Evolutionary conservation across 2,329 filamentous ascomycete genomes (phyloP), one percentile per base, ranked within the genome.

Genomic region (Aspergillus sojae): DNA sequence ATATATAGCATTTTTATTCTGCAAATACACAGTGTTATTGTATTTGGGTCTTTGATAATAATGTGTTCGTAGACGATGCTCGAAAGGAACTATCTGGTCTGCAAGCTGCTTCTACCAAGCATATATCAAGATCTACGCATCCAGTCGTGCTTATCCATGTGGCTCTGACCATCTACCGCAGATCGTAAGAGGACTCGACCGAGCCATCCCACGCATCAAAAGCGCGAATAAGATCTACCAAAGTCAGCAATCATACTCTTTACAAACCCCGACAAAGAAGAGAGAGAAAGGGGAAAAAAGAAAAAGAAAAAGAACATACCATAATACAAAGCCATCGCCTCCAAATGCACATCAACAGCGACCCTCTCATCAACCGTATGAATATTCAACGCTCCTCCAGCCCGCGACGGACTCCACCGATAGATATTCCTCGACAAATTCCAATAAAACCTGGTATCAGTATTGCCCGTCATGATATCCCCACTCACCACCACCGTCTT

Each of bases 381-480:
- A 9, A 82, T 81, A 59, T 83, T 83, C 10, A 79, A 68, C 41
- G 80, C 58, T 0, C 79, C 79, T 0, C 76, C 78, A 28, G 79
- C 78, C 60, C 82, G 81, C 1, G 80, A 79, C 2, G 83, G 82
- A 16, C 78, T 82, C 69, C 83, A 85, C 1, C 84, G 75, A 67
- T 84, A 86, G 10, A 86, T 85, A 59, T 85, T 81, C 64, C 79
- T 77, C n/a, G 82, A 82, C 64, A 85, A 65, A 45, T 77, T 72
- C 83, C 83, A 85, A 67, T 85, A 85, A 66, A 84, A 83, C 4
- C 79, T 71, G 1, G 84, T 85, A 62, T 85, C 84, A 0, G 84
- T 85, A 58, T 85, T 86, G 0, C 82, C 83, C 1, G 82, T 84
- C 81, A 84, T 84, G 57, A 84, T 79, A 62, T 79, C 78, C 0